Percentiles rank a stretch among this genome's conserved stretches.
Conservation (phyloP, 441 rosid species). For the Metrosideros polymorpha region DNA sequence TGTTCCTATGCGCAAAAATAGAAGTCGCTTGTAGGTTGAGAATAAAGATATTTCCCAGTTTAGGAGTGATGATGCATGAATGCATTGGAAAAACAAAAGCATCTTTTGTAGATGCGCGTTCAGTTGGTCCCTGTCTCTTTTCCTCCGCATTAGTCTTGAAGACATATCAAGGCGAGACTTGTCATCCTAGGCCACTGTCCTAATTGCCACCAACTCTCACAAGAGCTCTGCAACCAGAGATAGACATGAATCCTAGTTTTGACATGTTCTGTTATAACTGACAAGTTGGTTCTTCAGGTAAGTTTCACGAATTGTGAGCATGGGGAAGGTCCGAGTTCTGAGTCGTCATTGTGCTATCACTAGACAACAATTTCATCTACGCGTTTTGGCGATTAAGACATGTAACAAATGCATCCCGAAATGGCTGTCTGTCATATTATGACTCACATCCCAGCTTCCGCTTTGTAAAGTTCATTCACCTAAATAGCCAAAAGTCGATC, state of each 20-base stretch:
- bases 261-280: not conserved
- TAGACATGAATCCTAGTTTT: not conserved
- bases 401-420: not conserved
- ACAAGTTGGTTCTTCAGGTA: not conserved
- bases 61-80: slow-evolving; percentile 10
- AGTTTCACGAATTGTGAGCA: not conserved
- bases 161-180: not conserved
- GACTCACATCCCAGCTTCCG: not conserved
- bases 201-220: not conserved
- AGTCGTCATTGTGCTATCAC: not conserved
- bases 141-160: not conserved
- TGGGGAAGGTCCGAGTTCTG: not conserved
- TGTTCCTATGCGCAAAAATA: not conserved
- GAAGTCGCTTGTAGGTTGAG: slow-evolving; percentile 12
- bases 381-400: not conserved
- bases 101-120: not conserved
- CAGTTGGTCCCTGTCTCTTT: not conserved
- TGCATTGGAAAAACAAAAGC: slow-evolving; percentile 19
- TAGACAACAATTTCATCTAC: not conserved
- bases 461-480: not conserved
- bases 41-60: not conserved
- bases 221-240: not conserved
- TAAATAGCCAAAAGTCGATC: not conserved
- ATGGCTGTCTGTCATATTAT: not conserved
- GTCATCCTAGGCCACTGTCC: not conserved